Evolutionary conservation across 768 basidiomycete genomes (phyloP), one percentile per base, ranked within the genome.

Genomic region (Naganishia vaughanmartiniae): DNA sequence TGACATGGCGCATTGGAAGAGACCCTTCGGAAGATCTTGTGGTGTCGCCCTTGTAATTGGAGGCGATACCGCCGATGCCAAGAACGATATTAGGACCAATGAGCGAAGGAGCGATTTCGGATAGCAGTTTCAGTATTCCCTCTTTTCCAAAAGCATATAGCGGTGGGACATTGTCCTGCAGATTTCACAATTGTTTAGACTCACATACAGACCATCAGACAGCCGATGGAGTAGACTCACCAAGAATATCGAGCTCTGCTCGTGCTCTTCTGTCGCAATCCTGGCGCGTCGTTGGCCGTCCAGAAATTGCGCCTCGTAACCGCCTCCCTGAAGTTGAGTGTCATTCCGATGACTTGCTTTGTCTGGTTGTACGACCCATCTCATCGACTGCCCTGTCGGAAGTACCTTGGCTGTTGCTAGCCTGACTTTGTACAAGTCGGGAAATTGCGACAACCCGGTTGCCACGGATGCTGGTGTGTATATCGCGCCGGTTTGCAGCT

Each of bases 61-160:
- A 12, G 11, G 28, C 34, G 60, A 63, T 45, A 26, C 39, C 42
- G 28, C 60, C 60, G n/a, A 63, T 63, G 14, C 60, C 60, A 34
- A 34, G 60, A 30, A 63, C 19, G 24, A 7, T 63, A 17, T n/a
- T 42, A 7, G 60, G 28, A 63, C 46, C 42, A 9, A 63, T 26
- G 39, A 42, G 39, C 15, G 7, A 26, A 24, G 39, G 24, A 28
- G 21, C 28, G 42, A 63, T 19, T 19, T 17, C n/a, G 39, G 42
- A 63, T n/a, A 63, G 15, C 2, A 63, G 7, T 30, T 11, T 39
- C 24, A 63, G 33, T 63, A 63, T 63, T 45, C 60, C 60, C 42
- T 63, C 60, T n/a, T n/a, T 63, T 46, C 60, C 60, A 28, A 24
- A 46, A 15, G 60, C 60, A 30, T 63, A 63, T n/a, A 5, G 60